phyloP scores from a whole-genome alignment of 106 monocot species.

The Amphibolis antarctica region DNA sequence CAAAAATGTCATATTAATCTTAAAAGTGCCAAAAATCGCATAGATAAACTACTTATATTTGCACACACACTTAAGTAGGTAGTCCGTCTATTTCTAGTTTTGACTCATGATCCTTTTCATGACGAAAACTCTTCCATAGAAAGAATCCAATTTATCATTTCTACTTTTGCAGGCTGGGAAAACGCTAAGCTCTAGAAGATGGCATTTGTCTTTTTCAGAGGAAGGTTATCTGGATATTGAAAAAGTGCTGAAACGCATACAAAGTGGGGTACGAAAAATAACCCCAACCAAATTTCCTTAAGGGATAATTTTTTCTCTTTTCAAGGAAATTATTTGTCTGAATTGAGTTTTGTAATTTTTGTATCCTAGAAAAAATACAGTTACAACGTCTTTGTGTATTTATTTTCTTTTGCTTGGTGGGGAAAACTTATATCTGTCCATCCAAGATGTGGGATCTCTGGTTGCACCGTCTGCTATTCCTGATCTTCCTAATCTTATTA shows the following conservation, averaged over 20 bases:
- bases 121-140: not conserved
- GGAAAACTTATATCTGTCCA: too few relatives aligned
- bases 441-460: not conserved
- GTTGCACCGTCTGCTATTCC: too few relatives aligned
- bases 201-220: slow-evolving; percentile 69
- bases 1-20: too few relatives aligned
- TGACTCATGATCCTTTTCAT: not conserved
- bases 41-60: too few relatives aligned
- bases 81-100: too few relatives aligned
- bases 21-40: too few relatives aligned
- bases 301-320: not conserved
- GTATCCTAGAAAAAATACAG: too few relatives aligned
- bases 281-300: too few relatives aligned
- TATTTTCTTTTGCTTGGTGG: too few relatives aligned
- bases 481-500: not conserved
- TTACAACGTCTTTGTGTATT: too few relatives aligned
- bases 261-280: slow-evolving; percentile 51
- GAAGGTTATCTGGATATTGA: slow-evolving; percentile 69
- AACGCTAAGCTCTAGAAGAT: slow-evolving; percentile 63
- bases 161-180: slow-evolving; percentile 44
- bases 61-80: too few relatives aligned
- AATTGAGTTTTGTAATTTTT: too few relatives aligned
- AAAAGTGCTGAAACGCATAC: slow-evolving; percentile 49
- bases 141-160: slow-evolving; percentile 1
- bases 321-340: not conserved